Evolutionary conservation across 2,329 filamentous ascomycete species (phyloP), one percentile per base, ranked within the genome.

Genomic region (Sarocladium brachiariae): DNA sequence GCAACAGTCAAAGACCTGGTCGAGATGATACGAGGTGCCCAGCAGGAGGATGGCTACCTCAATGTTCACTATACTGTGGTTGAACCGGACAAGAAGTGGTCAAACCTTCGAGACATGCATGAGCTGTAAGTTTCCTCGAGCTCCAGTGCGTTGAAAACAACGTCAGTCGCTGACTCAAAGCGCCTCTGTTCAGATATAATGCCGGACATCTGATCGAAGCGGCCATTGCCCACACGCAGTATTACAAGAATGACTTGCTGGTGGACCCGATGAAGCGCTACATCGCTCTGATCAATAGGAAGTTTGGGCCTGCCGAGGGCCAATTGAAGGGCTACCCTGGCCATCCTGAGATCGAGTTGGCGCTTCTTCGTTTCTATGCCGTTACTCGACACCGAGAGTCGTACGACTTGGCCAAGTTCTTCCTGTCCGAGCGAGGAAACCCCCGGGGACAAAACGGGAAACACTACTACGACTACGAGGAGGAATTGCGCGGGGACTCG

Each of bases 31-130:
- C 59, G 71, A 7, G 62, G 58, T 2, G 80, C 81, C 0, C 80
- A 84, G 63, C 73, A 78, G 50, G 61, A 66, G 1, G 81, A 84
- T 58, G 81, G 81, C 1, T 85, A 84, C 57, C 59, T 85, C 19
- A 84, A 84, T 57, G 74, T 82, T 6, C 79, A 84, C 57, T 84
- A 77, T 54, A 81, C 77, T 0, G 75, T 84, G 0, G 75, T 81
- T 1, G 76, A 78, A 38, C 77, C 77, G 0, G 70, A 65, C 0
- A 74, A 75, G 49, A 61, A 79, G 8, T 84, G 78, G 66, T 72
- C 75, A 0, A 83, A 84, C 55, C 54, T 84, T 7, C 63, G 78
- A 45, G 81, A 84, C 60, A 72, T 81, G 65, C 80, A 84, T 63
- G 80, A 83, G 61, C 62, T 84, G 68, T 79, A 65, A 63, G 69